phyloP scores from a whole-genome alignment of 208 protist species.

The Naegleria lovaniensis region DNA sequence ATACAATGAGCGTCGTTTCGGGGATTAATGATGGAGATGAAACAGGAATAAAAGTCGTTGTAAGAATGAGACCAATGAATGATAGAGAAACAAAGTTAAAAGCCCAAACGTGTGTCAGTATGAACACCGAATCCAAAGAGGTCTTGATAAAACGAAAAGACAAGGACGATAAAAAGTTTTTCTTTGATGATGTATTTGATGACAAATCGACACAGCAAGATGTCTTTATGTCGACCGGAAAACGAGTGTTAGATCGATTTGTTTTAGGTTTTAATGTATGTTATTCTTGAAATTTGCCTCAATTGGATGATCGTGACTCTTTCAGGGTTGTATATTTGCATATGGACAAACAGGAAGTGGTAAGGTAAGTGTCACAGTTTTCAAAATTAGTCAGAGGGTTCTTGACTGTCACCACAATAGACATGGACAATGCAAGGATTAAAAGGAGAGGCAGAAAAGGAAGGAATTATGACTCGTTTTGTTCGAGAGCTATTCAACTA shows the following conservation, averaged over 20 bases:
- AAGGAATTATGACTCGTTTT: constrained; percentile 34
- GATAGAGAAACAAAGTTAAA: not conserved
- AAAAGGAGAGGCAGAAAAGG: constrained; percentile 30
- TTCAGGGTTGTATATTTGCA: not conserved
- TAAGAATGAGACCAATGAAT: not conserved
- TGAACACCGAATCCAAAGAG: not conserved
- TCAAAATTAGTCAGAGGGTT: too few relatives aligned
- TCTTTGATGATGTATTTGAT: constrained; percentile 19
- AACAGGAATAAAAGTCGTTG: not conserved
- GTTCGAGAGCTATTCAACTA: not conserved
- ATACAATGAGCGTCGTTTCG: not conserved
- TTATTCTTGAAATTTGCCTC: not conserved
- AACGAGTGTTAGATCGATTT: not conserved
- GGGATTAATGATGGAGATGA: not conserved
- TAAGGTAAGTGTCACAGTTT: not conserved
- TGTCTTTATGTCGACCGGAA: not conserved
- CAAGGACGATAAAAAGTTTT: not conserved
- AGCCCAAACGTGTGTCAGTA: not conserved
- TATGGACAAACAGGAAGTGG: not conserved
- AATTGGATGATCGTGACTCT: not conserved
- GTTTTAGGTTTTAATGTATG: not conserved
- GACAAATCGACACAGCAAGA: not conserved
- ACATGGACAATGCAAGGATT: constrained; percentile 15
- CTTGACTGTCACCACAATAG: not conserved
- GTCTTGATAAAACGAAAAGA: not conserved